phyloP scores from a whole-genome alignment of 805 yeast species.

The Suhomyces kilbournensis region DNA sequence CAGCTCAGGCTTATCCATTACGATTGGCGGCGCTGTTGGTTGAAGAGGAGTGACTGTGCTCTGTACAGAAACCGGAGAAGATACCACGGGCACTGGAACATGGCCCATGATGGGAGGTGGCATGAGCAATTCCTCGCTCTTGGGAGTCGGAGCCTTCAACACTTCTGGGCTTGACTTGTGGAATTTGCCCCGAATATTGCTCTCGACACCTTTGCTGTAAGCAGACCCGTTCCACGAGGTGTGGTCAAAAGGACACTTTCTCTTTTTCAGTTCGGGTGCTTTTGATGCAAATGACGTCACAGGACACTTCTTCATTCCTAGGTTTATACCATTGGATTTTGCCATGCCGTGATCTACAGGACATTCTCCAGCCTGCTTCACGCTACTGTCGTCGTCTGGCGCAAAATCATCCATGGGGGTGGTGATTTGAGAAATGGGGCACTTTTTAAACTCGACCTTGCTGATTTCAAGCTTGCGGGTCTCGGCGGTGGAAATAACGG shows the following conservation, averaged over 20 bases:
- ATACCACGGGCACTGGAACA: background rate
- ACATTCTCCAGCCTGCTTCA: constrained; percentile 3
- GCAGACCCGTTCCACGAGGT: constrained; percentile 3
- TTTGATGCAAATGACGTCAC: constrained; percentile 1
- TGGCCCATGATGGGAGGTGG: background rate
- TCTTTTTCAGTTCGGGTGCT: constrained; percentile 10
- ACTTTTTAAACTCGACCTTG: constrained; percentile 12
- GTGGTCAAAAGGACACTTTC: constrained; percentile 37
- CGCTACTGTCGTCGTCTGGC: background rate
- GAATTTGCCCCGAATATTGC: constrained; percentile 16
- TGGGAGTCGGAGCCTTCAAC: background rate
- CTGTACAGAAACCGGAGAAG: background rate
- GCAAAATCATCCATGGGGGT: constrained; percentile 16
- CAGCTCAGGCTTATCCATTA: background rate
- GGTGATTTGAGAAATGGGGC: constrained; percentile 26
- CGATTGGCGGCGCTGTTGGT: background rate
- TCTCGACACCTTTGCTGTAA: constrained; percentile 14
- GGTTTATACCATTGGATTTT: background rate
- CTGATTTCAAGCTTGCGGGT: background rate
- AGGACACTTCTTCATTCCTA: constrained; percentile 7
- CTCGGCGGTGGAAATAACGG: constrained; percentile 11
- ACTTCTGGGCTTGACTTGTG: background rate
- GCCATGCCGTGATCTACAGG: constrained; percentile 6
- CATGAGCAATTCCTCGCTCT: background rate
- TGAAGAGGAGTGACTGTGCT: background rate